Conservation (phyloP, 192 early-diverging fungal species). For the Backusella sp. region DNA sequence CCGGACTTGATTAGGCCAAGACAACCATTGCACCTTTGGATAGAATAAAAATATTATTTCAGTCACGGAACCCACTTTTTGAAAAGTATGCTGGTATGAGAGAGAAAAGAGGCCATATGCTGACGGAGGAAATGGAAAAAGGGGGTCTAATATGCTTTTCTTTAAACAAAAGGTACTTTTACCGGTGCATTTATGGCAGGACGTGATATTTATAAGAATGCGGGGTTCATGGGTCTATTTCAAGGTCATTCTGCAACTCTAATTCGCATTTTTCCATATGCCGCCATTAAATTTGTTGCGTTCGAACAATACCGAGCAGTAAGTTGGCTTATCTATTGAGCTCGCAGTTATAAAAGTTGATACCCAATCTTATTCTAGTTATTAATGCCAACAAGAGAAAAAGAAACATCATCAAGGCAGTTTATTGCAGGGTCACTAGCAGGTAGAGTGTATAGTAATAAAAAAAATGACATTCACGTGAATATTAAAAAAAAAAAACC, state of each 20-base stretch:
- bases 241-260: slow-evolving; percentile 95
- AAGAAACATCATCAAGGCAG: slow-evolving; percentile 65
- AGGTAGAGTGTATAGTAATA: slow-evolving; percentile 27
- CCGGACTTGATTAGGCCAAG: slow-evolving; percentile 56
- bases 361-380: not conserved
- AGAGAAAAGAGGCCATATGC: not conserved
- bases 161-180: slow-evolving; percentile 57
- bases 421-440: slow-evolving; percentile 81
- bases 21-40: slow-evolving; percentile 82
- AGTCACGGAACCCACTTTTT: slow-evolving; percentile 74
- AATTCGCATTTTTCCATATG: slow-evolving; percentile 94
- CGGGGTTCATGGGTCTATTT: slow-evolving; percentile 82
- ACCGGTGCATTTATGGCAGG: slow-evolving; percentile 83
- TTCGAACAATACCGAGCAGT: slow-evolving; percentile 85
- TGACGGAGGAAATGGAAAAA: not conserved
- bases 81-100: slow-evolving; percentile 59
- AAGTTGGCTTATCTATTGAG: not conserved
- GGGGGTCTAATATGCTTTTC: not conserved
- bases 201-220: slow-evolving; percentile 63
- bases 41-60: slow-evolving; percentile 87
- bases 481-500: not conserved
- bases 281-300: slow-evolving; percentile 95
- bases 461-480: not conserved
- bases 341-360: not conserved
- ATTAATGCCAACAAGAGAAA: slow-evolving; percentile 66